Evolutionary conservation across 768 basidiomycete species (phyloP).

Genomic region (Serpula lacrymans): DNA sequence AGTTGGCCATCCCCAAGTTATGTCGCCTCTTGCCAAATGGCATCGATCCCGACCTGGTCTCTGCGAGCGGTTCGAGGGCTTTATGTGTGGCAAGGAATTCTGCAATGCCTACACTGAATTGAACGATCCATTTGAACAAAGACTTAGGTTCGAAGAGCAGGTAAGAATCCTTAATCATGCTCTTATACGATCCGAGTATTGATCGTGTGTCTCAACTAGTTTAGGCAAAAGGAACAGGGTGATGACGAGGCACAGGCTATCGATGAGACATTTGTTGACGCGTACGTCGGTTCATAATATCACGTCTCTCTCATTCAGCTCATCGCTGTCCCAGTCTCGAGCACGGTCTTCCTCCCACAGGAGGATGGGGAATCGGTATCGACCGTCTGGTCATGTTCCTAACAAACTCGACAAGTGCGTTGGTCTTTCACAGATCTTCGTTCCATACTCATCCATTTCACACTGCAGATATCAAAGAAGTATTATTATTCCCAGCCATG

Average conservation of each 20-base stretch:
- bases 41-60: conserved; percentile 96
- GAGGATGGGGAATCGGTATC: conserved; percentile 95
- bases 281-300: conserved; percentile 50
- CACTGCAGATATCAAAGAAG: conserved; percentile 87
- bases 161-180: conserved; percentile 26
- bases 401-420: conserved; percentile 88
- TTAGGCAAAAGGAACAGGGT: conserved; percentile 89
- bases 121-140: conserved; percentile 98
- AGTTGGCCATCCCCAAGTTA: conserved; percentile 99
- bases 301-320: conserved; percentile 3
- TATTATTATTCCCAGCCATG: conserved; percentile 96
- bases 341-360: conserved; percentile 95
- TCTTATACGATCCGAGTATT: not conserved
- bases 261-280: conserved; percentile 94
- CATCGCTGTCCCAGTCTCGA: conserved; percentile 64
- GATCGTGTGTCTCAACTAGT: conserved; percentile 1
- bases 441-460: conserved; percentile 7
- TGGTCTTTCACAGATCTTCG: not conserved
- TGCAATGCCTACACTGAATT: conserved; percentile 99
- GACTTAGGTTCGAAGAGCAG: conserved; percentile 94
- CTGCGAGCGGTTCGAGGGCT: conserved; percentile 98
- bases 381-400: conserved; percentile 99
- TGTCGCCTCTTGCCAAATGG: conserved; percentile 99
- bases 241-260: conserved; percentile 98
- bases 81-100: conserved; percentile 97